These are phyloP conservation scores for Boletus edulis DNA, from an alignment of 768 basidiomycete genomes.

Conservation along the genomic window DNA sequence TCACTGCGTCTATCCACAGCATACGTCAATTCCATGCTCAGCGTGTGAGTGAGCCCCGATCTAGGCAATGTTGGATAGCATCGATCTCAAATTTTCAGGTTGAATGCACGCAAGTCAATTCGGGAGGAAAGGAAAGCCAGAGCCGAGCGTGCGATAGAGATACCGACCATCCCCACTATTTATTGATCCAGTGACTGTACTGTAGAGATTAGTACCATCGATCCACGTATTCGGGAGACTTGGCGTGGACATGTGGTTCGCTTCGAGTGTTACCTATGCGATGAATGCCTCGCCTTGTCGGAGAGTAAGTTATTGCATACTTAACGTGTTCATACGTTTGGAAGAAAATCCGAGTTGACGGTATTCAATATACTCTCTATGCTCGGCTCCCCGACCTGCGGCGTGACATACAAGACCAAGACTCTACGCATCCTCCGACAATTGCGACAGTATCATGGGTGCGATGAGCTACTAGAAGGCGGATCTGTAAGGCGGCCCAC, in stretches of 20 bases:
- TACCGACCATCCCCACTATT: conserved; percentile 21
- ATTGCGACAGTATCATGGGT: not conserved
- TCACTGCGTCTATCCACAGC: conserved; percentile 2
- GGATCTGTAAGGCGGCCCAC: not conserved
- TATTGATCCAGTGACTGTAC: not conserved
- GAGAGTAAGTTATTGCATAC: too few species aligned
- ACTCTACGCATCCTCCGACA: not conserved
- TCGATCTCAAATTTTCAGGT: not conserved
- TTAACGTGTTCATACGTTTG: too few species aligned
- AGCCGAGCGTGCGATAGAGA: conserved; percentile 2
- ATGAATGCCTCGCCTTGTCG: too few species aligned
- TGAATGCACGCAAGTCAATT: conserved; percentile 17
- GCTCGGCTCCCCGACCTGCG: not conserved
- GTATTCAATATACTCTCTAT: not conserved
- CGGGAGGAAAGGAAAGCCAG: conserved; percentile 13
- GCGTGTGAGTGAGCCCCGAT: conserved; percentile 16
- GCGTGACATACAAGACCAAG: not conserved
- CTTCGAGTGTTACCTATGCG: too few species aligned
- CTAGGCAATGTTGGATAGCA: not conserved
- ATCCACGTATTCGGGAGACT: too few species aligned
- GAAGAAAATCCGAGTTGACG: too few species aligned
- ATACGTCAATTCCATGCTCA: conserved; percentile 25
- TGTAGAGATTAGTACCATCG: too few species aligned
- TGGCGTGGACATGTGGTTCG: too few species aligned
- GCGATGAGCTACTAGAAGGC: too few species aligned